Base-by-base conservation (phyloP, 371 early-diverging fungal genomes). In the Syncephalastrum contaminatum region DNA sequence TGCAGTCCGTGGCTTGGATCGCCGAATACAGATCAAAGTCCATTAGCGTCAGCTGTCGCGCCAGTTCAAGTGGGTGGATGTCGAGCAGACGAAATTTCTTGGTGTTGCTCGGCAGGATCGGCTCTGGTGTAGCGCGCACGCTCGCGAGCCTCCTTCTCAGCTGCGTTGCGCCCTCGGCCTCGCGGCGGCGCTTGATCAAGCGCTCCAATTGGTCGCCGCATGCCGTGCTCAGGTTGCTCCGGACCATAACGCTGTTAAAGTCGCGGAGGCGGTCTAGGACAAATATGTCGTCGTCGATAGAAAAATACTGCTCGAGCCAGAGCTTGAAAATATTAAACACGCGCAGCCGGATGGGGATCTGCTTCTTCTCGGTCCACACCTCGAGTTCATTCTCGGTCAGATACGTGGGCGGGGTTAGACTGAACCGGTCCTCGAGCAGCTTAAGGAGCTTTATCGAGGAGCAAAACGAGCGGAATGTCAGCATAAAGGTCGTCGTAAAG, bases 11-110 rank as follows among this genome's bases (percentile, higher is more conserved):
- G 2, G 93, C 90, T 40, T 82, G 77, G 50, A 97, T 92, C 43
- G 84, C 77, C 67, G 81, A 83, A 63, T 91, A 96, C 15, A 88
- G 55, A 21, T 75, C 81, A 20, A 85, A 88, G 64, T 95, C 93
- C 62, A 94, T 86, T 51, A 98, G 77, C 0, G 97, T 96, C 58
- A 98, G 65, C 65, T 98, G 97, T 15, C 99, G 81, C 0, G 97
- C 97, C 51, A 96, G 69, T 67, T 98, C 99, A 19, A 93, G 65
- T 1, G 97, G 88, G 68, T 96, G 92, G 40, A 97, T 68, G 51
- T 97, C 97, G 50, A 85, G 45, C 25, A 97, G 72, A 57, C 81
- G 83, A 59, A 92, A 67, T 36, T 77, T 75, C 46, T 82, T 85
- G 46, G 82, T 49, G 40, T 78, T 83, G 41, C 78, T 79, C 3